Conservation (phyloP, 257 asterid species). For the Solanum chmielewskii region DNA sequence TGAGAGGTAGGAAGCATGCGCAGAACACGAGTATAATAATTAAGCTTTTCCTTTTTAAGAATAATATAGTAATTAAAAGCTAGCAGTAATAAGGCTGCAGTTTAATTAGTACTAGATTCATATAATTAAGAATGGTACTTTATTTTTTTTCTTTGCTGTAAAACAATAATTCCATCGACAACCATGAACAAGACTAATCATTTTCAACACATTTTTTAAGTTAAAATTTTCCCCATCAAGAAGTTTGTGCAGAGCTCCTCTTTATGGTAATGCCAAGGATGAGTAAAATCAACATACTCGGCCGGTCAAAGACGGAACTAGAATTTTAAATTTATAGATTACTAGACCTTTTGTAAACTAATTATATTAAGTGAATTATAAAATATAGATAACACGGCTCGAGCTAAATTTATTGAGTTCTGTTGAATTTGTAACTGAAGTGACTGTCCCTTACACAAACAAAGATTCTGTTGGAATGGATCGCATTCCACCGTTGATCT, state of each 20-base stretch:
- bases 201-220: not conserved
- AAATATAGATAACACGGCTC: not conserved
- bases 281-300: not conserved
- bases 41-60: not conserved
- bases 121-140: not conserved
- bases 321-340: not conserved
- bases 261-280: not conserved
- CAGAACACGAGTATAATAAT: slow-evolving; percentile 13
- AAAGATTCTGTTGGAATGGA: not conserved
- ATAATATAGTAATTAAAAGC: not conserved
- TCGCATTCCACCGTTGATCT: not conserved
- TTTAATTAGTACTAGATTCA: not conserved
- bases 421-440: not conserved
- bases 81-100: slow-evolving; percentile 1
- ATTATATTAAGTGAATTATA: not conserved
- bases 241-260: not conserved
- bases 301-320: not conserved
- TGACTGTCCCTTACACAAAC: not conserved
- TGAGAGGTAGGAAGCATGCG: slow-evolving; percentile 21
- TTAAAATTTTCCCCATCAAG: not conserved
- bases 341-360: not conserved
- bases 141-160: not conserved
- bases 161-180: not conserved
- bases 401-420: not conserved
- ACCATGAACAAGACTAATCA: not conserved